Conservation (phyloP, 768 basidiomycete species). For the Mycena metata region DNA sequence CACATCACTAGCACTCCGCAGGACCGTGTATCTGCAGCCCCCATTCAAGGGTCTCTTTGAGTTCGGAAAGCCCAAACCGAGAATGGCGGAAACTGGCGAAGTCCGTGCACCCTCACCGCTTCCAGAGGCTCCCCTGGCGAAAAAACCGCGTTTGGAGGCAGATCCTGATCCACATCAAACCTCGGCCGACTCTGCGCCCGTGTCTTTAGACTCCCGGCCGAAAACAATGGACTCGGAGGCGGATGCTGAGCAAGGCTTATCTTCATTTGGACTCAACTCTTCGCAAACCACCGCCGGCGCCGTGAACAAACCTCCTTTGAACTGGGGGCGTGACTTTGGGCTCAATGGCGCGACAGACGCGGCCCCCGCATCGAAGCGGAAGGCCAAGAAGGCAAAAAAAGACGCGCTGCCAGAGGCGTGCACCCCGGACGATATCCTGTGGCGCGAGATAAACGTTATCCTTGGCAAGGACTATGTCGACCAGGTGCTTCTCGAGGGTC, state of each 20-base stretch:
- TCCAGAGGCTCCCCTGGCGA: constrained; percentile 43
- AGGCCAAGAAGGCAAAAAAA: constrained; percentile 53
- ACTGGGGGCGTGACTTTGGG: too few relatives aligned
- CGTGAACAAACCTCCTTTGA: too few relatives aligned
- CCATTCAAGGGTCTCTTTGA: constrained; percentile 9
- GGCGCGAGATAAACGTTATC: constrained; percentile 76
- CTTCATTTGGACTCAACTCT: too few relatives aligned
- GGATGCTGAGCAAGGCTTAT: too few relatives aligned
- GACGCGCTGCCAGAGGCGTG: constrained; percentile 69
- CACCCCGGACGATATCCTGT: constrained; percentile 81
- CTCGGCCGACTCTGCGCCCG: too few relatives aligned
- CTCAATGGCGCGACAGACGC: constrained; percentile 4
- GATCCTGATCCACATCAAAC: not conserved
- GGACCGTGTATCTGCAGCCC: not conserved
- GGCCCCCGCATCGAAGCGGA: constrained; percentile 37
- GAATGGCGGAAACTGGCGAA: constrained; percentile 16
- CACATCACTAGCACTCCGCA: not conserved
- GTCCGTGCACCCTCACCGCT: constrained; percentile 20
- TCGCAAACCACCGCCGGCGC: too few relatives aligned
- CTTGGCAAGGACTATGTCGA: constrained; percentile 74
- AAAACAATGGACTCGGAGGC: too few relatives aligned
- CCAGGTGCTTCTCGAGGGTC: constrained; percentile 59
- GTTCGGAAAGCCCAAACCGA: not conserved
- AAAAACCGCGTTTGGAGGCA: constrained; percentile 45
- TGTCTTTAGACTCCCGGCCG: too few relatives aligned